These are phyloP conservation scores for Helicocarpus griseus DNA, from an alignment of 2,329 filamentous ascomycete species.

Conservation along the genomic window DNA sequence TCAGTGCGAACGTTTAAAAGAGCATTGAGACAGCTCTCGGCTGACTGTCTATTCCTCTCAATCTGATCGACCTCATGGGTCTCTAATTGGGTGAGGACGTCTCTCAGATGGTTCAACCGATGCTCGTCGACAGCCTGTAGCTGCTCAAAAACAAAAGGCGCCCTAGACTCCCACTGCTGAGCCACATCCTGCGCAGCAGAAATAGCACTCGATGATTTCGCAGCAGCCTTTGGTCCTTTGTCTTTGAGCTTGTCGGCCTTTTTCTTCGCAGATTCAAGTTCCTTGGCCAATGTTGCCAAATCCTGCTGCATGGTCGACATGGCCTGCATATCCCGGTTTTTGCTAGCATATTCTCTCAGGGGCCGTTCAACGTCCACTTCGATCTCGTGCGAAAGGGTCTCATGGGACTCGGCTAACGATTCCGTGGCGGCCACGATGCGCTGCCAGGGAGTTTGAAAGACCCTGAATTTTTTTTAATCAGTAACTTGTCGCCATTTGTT, in stretches of 20 bases:
- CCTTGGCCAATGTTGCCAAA: slow-evolving; percentile 67
- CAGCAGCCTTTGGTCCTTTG: slow-evolving; percentile 63
- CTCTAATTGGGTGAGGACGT: slow-evolving; percentile 83
- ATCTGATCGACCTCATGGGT: slow-evolving; percentile 86
- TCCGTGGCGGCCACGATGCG: slow-evolving; percentile 74
- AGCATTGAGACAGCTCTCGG: slow-evolving; percentile 70
- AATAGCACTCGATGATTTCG: slow-evolving; percentile 66
- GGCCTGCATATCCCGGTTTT: slow-evolving; percentile 65
- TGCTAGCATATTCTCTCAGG: slow-evolving; percentile 62
- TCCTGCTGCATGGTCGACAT: slow-evolving; percentile 77
- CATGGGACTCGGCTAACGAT: slow-evolving; percentile 72
- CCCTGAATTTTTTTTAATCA: slow-evolving; percentile 42
- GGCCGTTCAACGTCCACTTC: slow-evolving; percentile 81
- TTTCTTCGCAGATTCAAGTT: slow-evolving; percentile 74
- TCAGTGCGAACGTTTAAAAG: slow-evolving; percentile 79
- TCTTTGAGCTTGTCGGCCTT: slow-evolving; percentile 74
- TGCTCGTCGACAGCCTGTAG: slow-evolving; percentile 85
- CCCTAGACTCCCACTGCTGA: slow-evolving; percentile 85
- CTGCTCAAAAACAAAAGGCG: slow-evolving; percentile 88
- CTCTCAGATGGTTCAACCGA: slow-evolving; percentile 78
- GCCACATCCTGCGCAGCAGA: slow-evolving; percentile 66
- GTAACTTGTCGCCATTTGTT: slow-evolving; percentile 11
- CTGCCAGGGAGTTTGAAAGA: slow-evolving; percentile 86
- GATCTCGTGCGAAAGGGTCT: slow-evolving; percentile 68
- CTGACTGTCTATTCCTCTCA: slow-evolving; percentile 61